These are phyloP conservation scores for Ballota nigra DNA, from an alignment of 257 asterid species.

Conservation along the genomic window DNA sequence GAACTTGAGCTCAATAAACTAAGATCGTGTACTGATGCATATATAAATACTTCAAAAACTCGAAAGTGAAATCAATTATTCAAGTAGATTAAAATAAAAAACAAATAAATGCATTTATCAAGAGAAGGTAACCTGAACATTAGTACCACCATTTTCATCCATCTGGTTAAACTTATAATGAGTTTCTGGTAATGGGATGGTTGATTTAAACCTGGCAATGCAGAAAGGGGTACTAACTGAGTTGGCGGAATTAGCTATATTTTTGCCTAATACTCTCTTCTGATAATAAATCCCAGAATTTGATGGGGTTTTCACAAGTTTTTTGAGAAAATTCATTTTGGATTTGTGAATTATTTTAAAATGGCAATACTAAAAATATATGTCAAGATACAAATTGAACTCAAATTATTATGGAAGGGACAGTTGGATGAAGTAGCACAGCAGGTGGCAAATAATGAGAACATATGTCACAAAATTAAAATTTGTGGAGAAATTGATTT, in stretches of 20 bases:
- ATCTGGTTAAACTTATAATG: neutral
- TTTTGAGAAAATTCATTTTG: constrained; percentile 5
- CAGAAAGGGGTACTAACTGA: neutral
- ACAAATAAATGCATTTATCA: neutral
- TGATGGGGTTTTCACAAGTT: neutral
- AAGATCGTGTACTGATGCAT: neutral
- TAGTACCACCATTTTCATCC: constrained; percentile 1
- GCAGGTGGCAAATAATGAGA: constrained; percentile 5
- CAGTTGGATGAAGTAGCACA: neutral
- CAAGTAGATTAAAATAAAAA: neutral
- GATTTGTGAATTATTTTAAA: neutral
- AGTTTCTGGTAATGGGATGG: constrained; percentile 9
- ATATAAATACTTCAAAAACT: too few relatives aligned
- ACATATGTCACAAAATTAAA: neutral
- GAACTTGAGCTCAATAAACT: neutral
- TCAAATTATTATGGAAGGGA: neutral
- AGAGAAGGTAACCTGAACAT: constrained; percentile 23
- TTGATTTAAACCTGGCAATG: constrained; percentile 22
- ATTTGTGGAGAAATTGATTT: neutral
- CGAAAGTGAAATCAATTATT: too few relatives aligned
- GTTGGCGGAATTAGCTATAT: neutral
- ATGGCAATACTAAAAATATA: neutral
- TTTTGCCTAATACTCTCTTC: neutral
- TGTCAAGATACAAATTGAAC: too few relatives aligned
- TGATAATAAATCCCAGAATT: neutral